phyloP scores from a whole-genome alignment of 2,329 filamentous ascomycete genomes.

The Aaosphaeria arxii region DNA sequence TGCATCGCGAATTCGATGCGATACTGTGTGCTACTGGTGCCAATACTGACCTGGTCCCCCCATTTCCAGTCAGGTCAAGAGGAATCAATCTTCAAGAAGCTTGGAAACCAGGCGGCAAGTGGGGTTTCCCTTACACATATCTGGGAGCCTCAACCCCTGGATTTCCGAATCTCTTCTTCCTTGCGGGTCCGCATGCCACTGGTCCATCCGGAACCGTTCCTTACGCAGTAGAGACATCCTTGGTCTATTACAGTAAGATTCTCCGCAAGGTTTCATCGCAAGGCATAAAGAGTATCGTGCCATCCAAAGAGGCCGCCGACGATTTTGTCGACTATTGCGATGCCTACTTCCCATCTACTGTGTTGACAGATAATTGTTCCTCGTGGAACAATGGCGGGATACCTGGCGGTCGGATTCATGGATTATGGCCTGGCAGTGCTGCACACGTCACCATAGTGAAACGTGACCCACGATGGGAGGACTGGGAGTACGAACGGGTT shows the following conservation, averaged over 20 bases:
- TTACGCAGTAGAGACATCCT: conserved; percentile 63
- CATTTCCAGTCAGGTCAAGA: conserved; percentile 58
- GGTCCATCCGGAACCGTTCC: conserved; percentile 61
- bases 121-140: conserved; percentile 67
- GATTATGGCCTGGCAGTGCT: conserved; percentile 68
- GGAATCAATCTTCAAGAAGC: conserved; percentile 53
- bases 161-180: conserved; percentile 66
- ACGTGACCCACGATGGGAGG: conserved; percentile 57
- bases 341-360: conserved; percentile 48
- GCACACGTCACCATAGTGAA: conserved; percentile 59
- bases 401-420: conserved; percentile 63
- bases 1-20: conserved; percentile 38
- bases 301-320: conserved; percentile 58
- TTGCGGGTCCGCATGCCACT: conserved; percentile 50
- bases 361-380: conserved; percentile 61
- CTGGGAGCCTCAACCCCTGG: conserved; percentile 61
- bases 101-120: conserved; percentile 56
- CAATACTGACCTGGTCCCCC: conserved; percentile 50
- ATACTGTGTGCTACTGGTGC: conserved; percentile 66
- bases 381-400: conserved; percentile 67
- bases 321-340: conserved; percentile 62
- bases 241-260: conserved; percentile 64
- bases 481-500: conserved; percentile 54
- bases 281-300: conserved; percentile 61
- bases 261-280: conserved; percentile 65